These are phyloP conservation scores for Eucalyptus pauciflora DNA, from an alignment of 345 rosid species.

Conservation along the genomic window DNA sequence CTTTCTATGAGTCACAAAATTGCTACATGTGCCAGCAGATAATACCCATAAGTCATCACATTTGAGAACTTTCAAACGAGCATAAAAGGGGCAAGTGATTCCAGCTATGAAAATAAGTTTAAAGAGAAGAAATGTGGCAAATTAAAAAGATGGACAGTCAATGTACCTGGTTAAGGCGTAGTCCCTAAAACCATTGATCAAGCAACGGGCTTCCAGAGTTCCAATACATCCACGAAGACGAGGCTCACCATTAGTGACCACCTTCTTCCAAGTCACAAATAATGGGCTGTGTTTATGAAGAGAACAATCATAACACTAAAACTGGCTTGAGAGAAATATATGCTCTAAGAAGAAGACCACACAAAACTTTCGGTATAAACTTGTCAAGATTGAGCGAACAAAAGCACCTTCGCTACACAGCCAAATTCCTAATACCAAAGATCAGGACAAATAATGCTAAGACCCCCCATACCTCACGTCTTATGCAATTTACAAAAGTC, in stretches of 20 bases:
- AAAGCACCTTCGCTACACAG: neutral
- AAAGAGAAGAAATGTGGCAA: neutral
- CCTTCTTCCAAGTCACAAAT: slow-evolving; percentile 98
- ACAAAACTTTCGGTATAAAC: neutral
- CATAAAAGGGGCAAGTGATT: neutral
- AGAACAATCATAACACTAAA: neutral
- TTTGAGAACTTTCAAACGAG: neutral
- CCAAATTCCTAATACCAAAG: neutral
- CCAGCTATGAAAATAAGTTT: neutral
- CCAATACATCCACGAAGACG: slow-evolving; percentile 98
- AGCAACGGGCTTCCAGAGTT: slow-evolving; percentile 73
- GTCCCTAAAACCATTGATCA: slow-evolving; percentile 83
- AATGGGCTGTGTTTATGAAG: slow-evolving; percentile 53
- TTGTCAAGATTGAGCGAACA: neutral
- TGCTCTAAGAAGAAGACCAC: neutral
- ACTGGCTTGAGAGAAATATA: neutral
- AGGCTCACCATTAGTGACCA: slow-evolving; percentile 85
- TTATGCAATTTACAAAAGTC: neutral
- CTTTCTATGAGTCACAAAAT: neutral
- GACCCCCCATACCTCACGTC: neutral
- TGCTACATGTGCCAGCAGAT: neutral
- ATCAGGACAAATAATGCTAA: neutral
- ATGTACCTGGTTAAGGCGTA: slow-evolving; percentile 89
- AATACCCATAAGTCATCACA: neutral
- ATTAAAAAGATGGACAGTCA: neutral